phyloP scores from a whole-genome alignment of 225 moss, liverwort and hornwort genomes.

The Sphagnum tenellum region DNA sequence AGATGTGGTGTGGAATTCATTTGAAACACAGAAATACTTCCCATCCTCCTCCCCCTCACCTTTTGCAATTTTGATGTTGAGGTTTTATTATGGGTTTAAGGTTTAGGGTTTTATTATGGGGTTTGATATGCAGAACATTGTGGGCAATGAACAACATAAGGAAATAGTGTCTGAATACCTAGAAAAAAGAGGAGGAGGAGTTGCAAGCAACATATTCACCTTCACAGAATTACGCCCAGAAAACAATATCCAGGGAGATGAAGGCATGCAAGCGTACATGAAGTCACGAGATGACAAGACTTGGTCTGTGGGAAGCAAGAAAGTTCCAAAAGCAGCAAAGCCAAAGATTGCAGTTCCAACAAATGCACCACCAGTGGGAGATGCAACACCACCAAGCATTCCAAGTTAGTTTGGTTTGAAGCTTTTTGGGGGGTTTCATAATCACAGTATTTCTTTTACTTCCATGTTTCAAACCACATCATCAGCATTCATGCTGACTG shows the following conservation, averaged over 20 bases:
- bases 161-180: constrained; percentile 64
- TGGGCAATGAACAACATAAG: constrained; percentile 66
- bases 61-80: too few species aligned
- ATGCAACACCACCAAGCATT: too few species aligned
- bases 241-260: constrained; percentile 9
- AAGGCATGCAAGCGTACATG: constrained; percentile 57
- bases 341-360: constrained; percentile 18
- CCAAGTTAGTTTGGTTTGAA: too few species aligned
- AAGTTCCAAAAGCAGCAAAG: constrained; percentile 35
- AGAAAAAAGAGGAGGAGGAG: constrained; percentile 44
- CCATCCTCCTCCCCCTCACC: too few species aligned
- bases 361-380: too few species aligned
- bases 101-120: background rate
- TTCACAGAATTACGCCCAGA: constrained; percentile 15
- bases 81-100: too few species aligned
- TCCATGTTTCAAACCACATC: too few species aligned
- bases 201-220: constrained; percentile 23
- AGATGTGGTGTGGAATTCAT: too few species aligned
- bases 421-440: too few species aligned
- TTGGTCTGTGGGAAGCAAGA: constrained; percentile 62
- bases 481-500: too few species aligned
- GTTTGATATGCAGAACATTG: constrained; percentile 62
- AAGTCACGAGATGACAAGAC: constrained; percentile 69
- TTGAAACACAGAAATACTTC: too few species aligned
- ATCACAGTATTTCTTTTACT: too few species aligned